These are phyloP conservation scores for Boeremia lycopersici DNA, from an alignment of 2,329 filamentous ascomycete genomes.

Conservation along the genomic window DNA sequence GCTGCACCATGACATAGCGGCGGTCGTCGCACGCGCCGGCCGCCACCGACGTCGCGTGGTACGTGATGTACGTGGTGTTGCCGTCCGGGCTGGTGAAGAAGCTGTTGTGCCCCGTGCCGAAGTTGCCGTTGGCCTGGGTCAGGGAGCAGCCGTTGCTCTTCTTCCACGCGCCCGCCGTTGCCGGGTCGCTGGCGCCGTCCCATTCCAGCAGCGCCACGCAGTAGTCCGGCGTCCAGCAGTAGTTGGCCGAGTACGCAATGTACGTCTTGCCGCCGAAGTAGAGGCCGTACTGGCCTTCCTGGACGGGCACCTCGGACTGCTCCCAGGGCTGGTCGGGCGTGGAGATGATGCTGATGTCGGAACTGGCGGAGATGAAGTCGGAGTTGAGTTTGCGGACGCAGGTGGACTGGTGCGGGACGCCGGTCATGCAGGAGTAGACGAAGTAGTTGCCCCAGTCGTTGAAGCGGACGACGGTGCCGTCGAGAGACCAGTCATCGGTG, in stretches of 20 bases:
- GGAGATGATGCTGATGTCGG: constrained; percentile 56
- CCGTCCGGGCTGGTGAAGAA: constrained; percentile 64
- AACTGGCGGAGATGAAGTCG: constrained; percentile 53
- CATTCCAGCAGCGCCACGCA: constrained; percentile 60
- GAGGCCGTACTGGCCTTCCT: constrained; percentile 61
- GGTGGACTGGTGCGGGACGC: constrained; percentile 47
- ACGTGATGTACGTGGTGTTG: constrained; percentile 61
- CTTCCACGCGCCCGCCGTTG: constrained; percentile 54
- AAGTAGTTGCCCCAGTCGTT: constrained; percentile 57
- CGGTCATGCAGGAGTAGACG: constrained; percentile 60
- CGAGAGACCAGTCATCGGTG: constrained; percentile 53
- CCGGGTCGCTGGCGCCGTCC: constrained; percentile 56
- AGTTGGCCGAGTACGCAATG: constrained; percentile 60
- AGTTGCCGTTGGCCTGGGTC: constrained; percentile 61
- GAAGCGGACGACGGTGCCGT: constrained; percentile 60
- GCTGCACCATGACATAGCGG: constrained; percentile 61
- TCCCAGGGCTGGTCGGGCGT: constrained; percentile 60
- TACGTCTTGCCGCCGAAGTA: constrained; percentile 61
- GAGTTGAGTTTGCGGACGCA: constrained; percentile 50
- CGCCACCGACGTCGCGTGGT: constrained; percentile 59
- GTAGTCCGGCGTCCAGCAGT: constrained; percentile 63
- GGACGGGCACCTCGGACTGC: constrained; percentile 56
- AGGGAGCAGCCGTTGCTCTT: constrained; percentile 59
- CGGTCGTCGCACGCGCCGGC: constrained; percentile 59
- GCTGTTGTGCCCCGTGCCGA: constrained; percentile 63